Percentiles rank a stretch among this genome's conserved stretches.
Conservation (phyloP, 2,329 filamentous ascomycete genomes). For the Stagonosporopsis cucurbitacearum region DNA sequence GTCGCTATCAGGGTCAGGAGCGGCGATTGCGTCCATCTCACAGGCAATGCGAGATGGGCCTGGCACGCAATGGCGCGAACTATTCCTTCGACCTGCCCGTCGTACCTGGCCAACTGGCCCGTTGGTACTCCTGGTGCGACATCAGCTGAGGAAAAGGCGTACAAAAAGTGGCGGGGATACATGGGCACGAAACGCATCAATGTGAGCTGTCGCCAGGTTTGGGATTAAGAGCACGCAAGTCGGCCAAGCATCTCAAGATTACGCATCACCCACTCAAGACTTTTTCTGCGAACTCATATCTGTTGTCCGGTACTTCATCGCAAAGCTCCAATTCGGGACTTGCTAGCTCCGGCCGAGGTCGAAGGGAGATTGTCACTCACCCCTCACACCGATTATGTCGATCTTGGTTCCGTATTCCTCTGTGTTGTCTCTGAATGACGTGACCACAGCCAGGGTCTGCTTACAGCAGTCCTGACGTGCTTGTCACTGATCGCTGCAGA, state of each 20-base stretch:
- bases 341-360: neutral
- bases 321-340: neutral
- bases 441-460: no score
- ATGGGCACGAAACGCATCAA: constrained; percentile 51
- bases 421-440: neutral
- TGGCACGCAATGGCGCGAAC: constrained; percentile 97
- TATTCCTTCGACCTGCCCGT: constrained; percentile 78
- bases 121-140: constrained; percentile 44
- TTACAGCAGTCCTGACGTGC: neutral
- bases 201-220: constrained; percentile 51
- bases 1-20: constrained; percentile 66
- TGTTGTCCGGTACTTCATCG: neutral
- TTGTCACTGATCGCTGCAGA: neutral
- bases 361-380: neutral
- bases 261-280: neutral
- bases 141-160: constrained; percentile 40
- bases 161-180: constrained; percentile 49
- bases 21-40: constrained; percentile 91
- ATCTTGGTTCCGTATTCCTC: neutral
- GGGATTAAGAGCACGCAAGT: constrained; percentile 34
- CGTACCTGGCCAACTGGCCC: constrained; percentile 78
- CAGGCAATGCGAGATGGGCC: constrained; percentile 78
- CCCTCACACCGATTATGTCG: neutral
- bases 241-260: neutral
- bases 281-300: neutral